phyloP scores from a whole-genome alignment of 352 stramenopile genomes.

The Pythium periplocum region DNA sequence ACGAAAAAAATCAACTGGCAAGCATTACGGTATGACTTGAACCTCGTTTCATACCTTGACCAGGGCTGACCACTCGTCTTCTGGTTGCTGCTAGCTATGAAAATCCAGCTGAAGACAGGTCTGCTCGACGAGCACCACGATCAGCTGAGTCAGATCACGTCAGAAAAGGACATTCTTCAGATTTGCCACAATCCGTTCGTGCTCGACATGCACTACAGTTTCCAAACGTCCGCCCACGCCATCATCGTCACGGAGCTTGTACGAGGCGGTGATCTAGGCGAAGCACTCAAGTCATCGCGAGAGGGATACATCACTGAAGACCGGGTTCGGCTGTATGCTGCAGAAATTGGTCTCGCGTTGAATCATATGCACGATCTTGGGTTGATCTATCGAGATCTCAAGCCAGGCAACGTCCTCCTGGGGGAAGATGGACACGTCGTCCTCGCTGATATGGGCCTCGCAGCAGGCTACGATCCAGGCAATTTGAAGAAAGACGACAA shows the following conservation, averaged over 20 bases:
- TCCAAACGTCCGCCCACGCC: conserved; percentile 79
- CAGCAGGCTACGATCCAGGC: conserved; percentile 47
- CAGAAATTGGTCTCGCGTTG: conserved; percentile 82
- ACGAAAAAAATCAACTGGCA: conserved; percentile 85
- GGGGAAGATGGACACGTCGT: conserved; percentile 87
- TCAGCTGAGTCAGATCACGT: conserved; percentile 81
- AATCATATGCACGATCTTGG: conserved; percentile 87
- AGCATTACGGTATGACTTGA: conserved; percentile 71
- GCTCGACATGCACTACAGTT: conserved; percentile 89
- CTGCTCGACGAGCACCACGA: conserved; percentile 84
- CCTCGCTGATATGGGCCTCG: conserved; percentile 85
- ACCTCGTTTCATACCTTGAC: no score
- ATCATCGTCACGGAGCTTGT: conserved; percentile 89
- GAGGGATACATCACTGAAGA: conserved; percentile 77
- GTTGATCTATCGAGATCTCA: conserved; percentile 86
- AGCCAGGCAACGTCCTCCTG: conserved; percentile 87
- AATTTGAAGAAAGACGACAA: conserved; percentile 55
- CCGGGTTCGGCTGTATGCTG: conserved; percentile 71
- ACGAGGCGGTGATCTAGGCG: conserved; percentile 69
- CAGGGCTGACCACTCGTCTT: no score
- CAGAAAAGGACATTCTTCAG: conserved; percentile 86
- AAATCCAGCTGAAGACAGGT: conserved; percentile 89
- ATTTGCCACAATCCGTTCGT: conserved; percentile 87
- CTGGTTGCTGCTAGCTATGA: conserved; percentile 56
- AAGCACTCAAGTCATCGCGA: conserved; percentile 60